Evolutionary conservation across 2,329 filamentous ascomycete genomes (phyloP), one percentile per base, ranked within the genome.

Genomic region (Hysterium pulicare): DNA sequence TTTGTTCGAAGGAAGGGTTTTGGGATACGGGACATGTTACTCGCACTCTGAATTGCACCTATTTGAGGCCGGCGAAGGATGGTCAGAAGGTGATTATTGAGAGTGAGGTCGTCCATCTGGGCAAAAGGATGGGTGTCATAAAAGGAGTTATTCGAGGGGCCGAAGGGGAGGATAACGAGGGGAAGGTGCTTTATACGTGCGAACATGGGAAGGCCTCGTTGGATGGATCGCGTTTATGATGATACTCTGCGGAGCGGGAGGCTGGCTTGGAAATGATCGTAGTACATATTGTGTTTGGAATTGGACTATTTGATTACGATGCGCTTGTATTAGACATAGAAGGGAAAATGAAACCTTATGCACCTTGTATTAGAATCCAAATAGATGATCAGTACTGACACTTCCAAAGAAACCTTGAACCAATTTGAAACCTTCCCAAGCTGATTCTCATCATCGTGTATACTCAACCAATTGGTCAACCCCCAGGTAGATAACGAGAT

Each of bases 21-120:
- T 75, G 71, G 71, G 59, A 72, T 34, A 56, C 60, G n/a, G 70
- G 62, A 2, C 68, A 72, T 35, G 72, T 75, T 7, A 65, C 55
- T 28, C 45, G 66, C 28, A 66, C 55, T 40, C 54, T 76, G 47
- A 73, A 68, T 49, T 71, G 71, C 37, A 72, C 66, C 2, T 75
- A 74, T 46, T 45, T 76, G 28, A 51, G 70, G 9, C 71, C 71
- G 3, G 68, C 67, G 21, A 54, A 61, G 3, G 57, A 68, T 38
- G 72, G 71, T 1, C 50, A 63, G 22, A 64, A 64, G 40, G 42
- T 73, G 13, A 54, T 61, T 22, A 59, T 74, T 20, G 70, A 73
- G 48, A 67, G 68, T 45, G 66, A 71, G 54, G 65, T 73, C 4
- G 63, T 73, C 42, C 62, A 69, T 54, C 51, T 71, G 21, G 72